These are phyloP conservation scores for Neurospora tetraspora DNA, from an alignment of 495 filamentous ascomycete species.

Conservation along the genomic window DNA sequence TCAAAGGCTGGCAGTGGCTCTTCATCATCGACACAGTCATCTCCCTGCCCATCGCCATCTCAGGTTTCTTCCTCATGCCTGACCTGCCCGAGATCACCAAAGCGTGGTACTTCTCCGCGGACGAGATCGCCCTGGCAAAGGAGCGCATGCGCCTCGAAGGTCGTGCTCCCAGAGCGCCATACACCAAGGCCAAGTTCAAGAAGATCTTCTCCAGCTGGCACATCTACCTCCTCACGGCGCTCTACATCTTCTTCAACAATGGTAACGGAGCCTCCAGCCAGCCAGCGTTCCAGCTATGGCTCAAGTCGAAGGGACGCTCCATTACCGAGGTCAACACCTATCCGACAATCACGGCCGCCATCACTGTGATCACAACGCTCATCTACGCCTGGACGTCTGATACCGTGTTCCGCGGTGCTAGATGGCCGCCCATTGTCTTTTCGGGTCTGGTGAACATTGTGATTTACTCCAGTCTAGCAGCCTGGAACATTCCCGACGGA, in stretches of 20 bases:
- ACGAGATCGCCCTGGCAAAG: slow-evolving; percentile 29
- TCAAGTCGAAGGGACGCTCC: slow-evolving; percentile 27
- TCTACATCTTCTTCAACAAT: slow-evolving; percentile 33
- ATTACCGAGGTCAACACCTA: slow-evolving; percentile 32
- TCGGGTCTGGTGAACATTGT: slow-evolving; percentile 32
- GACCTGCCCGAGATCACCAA: slow-evolving; percentile 50
- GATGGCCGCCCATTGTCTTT: slow-evolving; percentile 43
- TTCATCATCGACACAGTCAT: slow-evolving; percentile 42
- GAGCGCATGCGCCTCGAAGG: slow-evolving; percentile 37
- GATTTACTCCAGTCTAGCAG: slow-evolving; percentile 27
- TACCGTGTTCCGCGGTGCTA: slow-evolving; percentile 39
- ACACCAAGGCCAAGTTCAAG: slow-evolving; percentile 28
- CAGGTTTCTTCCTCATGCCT: slow-evolving; percentile 50
- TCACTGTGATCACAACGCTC: slow-evolving; percentile 34
- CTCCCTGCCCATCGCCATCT: slow-evolving; percentile 38
- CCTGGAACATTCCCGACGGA: slow-evolving; percentile 32
- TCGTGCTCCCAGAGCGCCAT: slow-evolving; percentile 25
- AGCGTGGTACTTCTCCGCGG: slow-evolving; percentile 38
- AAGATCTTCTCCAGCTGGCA: slow-evolving; percentile 36
- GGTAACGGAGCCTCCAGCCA: slow-evolving; percentile 17
- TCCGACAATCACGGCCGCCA: slow-evolving; percentile 33
- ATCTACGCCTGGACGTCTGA: slow-evolving; percentile 37
- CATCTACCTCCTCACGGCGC: slow-evolving; percentile 26
- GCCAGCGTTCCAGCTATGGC: slow-evolving; percentile 26
- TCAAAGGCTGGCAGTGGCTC: slow-evolving; percentile 38